These are phyloP conservation scores for Corinectria fuckeliana DNA, from an alignment of 2,329 filamentous ascomycete species.

Conservation along the genomic window DNA sequence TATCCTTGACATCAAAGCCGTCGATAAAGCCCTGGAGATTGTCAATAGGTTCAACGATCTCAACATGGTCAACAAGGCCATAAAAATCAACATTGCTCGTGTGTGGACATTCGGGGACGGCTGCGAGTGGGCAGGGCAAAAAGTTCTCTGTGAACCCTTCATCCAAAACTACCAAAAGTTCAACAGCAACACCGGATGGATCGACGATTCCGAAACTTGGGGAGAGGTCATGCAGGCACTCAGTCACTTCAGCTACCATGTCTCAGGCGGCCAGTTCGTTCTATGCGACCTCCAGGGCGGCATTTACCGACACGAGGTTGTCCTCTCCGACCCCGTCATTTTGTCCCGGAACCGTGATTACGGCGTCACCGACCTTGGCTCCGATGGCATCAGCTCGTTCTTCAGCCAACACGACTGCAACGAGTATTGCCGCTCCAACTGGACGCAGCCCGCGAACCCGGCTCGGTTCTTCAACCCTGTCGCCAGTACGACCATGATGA, in stretches of 20 bases:
- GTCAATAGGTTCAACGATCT: conserved; percentile 46
- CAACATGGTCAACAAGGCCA: conserved; percentile 36
- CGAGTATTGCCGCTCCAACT: conserved; percentile 37
- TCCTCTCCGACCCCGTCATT: conserved; percentile 51
- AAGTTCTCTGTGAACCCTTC: conserved; percentile 45
- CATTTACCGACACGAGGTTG: conserved; percentile 42
- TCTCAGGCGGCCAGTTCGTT: conserved; percentile 45
- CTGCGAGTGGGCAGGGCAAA: conserved; percentile 25
- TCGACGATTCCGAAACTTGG: conserved; percentile 36
- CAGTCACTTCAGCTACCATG: conserved; percentile 53
- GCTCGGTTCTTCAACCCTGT: conserved; percentile 3
- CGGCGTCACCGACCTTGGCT: conserved; percentile 48
- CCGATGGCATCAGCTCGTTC: conserved; percentile 48
- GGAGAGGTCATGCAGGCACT: conserved; percentile 49
- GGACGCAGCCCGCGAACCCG: conserved; percentile 13
- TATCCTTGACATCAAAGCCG: conserved; percentile 45
- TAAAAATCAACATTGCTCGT: conserved; percentile 46
- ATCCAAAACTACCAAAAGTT: conserved; percentile 52
- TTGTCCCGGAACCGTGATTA: conserved; percentile 46
- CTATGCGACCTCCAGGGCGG: conserved; percentile 53
- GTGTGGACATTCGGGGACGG: conserved; percentile 39
- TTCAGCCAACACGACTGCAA: conserved; percentile 47
- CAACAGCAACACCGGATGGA: conserved; percentile 53
- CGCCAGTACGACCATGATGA: conserved; percentile 19
- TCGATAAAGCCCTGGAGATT: conserved; percentile 44